These are phyloP conservation scores for Malus asiatica DNA, from an alignment of 306 rosid genomes.

Conservation along the genomic window DNA sequence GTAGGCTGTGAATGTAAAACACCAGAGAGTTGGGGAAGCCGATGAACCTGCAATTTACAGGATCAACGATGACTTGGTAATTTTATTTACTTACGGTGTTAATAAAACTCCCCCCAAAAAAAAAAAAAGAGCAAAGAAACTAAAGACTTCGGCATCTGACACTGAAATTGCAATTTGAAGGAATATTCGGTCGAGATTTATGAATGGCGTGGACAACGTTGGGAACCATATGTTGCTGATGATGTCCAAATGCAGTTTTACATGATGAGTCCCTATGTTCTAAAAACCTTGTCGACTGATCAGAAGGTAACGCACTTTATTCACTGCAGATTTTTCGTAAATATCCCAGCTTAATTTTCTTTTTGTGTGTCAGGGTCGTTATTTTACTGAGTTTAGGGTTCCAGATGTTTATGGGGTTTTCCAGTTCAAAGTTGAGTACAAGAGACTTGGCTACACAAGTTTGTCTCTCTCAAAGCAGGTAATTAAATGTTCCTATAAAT, in stretches of 20 bases:
- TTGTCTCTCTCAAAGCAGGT: conserved; percentile 87
- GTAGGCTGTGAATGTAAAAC: conserved; percentile 75
- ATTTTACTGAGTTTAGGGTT: conserved; percentile 75
- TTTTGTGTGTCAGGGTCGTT: conserved; percentile 54
- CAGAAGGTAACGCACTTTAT: conserved; percentile 47
- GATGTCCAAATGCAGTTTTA: conserved; percentile 97
- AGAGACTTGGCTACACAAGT: conserved; percentile 83
- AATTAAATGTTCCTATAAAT: background rate
- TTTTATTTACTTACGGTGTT: conserved; percentile 5
- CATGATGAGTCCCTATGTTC: conserved; percentile 99
- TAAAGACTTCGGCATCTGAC: conserved; percentile 22
- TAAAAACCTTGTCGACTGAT: conserved; percentile 76
- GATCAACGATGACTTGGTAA: conserved; percentile 90
- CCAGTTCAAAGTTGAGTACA: conserved; percentile 95
- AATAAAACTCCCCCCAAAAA: background rate
- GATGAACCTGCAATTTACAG: conserved; percentile 81
- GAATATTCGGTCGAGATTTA: conserved; percentile 79
- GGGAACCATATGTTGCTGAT: conserved; percentile 85
- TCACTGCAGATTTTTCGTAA: background rate
- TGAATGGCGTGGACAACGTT: conserved; percentile 88
- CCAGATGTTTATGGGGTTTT: conserved; percentile 99
- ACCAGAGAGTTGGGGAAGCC: conserved; percentile 76
- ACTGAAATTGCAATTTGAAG: conserved; percentile 33
- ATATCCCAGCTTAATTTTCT: background rate
- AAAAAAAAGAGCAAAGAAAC: background rate